Evolutionary conservation across 2,329 filamentous ascomycete genomes (phyloP).

Genomic region (Verticillium longisporum): DNA sequence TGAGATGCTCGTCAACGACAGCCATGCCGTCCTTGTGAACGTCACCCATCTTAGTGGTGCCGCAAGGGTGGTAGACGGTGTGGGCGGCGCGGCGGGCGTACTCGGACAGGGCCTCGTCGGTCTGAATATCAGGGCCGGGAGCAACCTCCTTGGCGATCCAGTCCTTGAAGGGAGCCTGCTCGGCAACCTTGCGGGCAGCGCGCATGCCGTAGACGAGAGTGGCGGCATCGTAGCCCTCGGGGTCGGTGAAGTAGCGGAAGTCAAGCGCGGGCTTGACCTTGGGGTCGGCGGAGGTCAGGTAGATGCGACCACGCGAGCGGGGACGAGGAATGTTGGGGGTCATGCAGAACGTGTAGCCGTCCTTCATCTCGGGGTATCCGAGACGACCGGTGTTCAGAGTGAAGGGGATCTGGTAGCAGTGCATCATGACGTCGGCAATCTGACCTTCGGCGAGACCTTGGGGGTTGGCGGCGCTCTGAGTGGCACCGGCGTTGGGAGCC

Average conservation of each 20-base stretch:
- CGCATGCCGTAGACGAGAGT: constrained; percentile 73
- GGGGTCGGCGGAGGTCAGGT: constrained; percentile 70
- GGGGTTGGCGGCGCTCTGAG: constrained; percentile 39
- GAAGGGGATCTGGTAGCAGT: constrained; percentile 94
- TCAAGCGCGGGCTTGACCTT: constrained; percentile 74
- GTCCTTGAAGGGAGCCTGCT: constrained; percentile 69
- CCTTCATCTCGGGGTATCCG: constrained; percentile 55
- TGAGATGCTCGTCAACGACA: constrained; percentile 72
- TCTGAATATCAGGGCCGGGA: constrained; percentile 65
- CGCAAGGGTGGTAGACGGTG: constrained; percentile 85
- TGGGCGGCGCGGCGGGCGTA: constrained; percentile 78
- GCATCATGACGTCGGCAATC: constrained; percentile 87
- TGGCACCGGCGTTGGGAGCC: constrained; percentile 57
- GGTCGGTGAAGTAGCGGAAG: constrained; percentile 85
- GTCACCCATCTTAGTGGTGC: constrained; percentile 87
- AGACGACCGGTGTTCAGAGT: constrained; percentile 77
- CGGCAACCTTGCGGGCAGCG: constrained; percentile 68
- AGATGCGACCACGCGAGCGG: constrained; percentile 69
- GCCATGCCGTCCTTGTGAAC: constrained; percentile 60
- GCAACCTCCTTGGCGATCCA: constrained; percentile 82
- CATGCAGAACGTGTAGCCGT: constrained; percentile 87
- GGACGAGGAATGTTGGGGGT: constrained; percentile 85
- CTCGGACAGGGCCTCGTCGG: constrained; percentile 73
- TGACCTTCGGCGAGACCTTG: constrained; percentile 56
- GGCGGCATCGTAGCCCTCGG: constrained; percentile 77